These are phyloP conservation scores for Amyloporia xantha DNA, from an alignment of 768 basidiomycete species.

Conservation along the genomic window DNA sequence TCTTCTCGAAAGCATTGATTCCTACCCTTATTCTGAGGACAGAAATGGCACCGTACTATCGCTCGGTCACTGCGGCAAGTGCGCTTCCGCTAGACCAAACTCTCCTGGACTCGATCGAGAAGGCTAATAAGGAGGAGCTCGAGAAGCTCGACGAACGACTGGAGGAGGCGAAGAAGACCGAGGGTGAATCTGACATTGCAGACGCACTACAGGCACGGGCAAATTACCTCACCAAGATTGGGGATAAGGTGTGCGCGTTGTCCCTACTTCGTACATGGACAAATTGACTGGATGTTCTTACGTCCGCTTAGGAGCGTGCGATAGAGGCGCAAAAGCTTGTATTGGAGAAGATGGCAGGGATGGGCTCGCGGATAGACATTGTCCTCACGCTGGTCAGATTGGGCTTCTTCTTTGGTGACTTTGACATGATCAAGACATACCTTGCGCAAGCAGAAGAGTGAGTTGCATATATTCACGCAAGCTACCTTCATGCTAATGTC, in stretches of 20 bases:
- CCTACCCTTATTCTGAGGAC: background rate
- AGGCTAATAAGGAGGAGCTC: conserved; percentile 66
- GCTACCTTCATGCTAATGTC: background rate
- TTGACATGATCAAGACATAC: conserved; percentile 59
- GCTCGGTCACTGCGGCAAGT: conserved; percentile 43
- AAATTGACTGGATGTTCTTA: background rate
- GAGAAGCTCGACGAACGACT: conserved; percentile 70
- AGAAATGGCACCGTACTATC: conserved; percentile 91
- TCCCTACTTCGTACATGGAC: background rate
- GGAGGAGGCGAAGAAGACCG: conserved; percentile 80
- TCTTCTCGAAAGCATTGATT: too few species aligned
- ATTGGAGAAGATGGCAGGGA: conserved; percentile 84
- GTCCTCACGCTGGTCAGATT: conserved; percentile 83
- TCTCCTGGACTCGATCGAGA: conserved; percentile 54
- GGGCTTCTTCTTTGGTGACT: conserved; percentile 85
- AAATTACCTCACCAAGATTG: conserved; percentile 81
- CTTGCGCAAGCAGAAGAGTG: conserved; percentile 79
- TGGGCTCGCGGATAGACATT: conserved; percentile 91
- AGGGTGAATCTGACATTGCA: conserved; percentile 90
- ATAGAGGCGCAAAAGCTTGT: conserved; percentile 78
- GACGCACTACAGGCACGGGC: conserved; percentile 83
- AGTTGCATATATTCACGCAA: too few species aligned
- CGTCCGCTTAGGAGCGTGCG: conserved; percentile 83
- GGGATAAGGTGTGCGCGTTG: conserved; percentile 52
- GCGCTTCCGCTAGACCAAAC: conserved; percentile 44